Percentiles rank a stretch among this genome's conserved stretches.
Evolutionary conservation across 108 stramenopile genomes (phyloP).

Genomic region (Discostella stelligeroides): DNA sequence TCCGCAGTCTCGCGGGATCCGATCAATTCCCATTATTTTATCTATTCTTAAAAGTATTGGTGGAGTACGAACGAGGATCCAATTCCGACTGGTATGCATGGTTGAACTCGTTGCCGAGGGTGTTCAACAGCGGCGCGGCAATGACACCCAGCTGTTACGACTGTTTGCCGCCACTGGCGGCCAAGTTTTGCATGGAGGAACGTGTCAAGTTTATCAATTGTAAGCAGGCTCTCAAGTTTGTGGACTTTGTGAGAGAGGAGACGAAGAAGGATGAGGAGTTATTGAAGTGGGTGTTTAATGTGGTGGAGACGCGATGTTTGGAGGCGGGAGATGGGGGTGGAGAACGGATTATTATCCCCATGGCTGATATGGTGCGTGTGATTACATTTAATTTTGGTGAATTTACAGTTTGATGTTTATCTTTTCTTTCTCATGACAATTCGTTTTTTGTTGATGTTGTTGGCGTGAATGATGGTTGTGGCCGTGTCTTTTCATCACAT

Average conservation of each 20-base stretch:
- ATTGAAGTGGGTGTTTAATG: constrained; percentile 40
- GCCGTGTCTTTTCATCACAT: no score
- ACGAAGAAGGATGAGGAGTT: constrained; percentile 40
- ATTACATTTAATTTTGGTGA: background rate
- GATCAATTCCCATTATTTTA: constrained; percentile 37
- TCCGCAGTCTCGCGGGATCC: constrained; percentile 18
- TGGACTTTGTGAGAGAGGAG: constrained; percentile 35
- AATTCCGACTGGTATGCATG: constrained; percentile 37
- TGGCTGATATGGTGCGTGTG: constrained; percentile 54
- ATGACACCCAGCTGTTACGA: constrained; percentile 56
- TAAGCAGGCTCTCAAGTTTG: constrained; percentile 31
- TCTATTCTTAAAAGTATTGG: constrained; percentile 46
- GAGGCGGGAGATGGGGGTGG: constrained; percentile 35
- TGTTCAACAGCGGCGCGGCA: constrained; percentile 49
- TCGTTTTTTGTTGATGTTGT: background rate
- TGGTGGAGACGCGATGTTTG: constrained; percentile 30
- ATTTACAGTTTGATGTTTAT: background rate
- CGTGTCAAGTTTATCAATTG: constrained; percentile 48
- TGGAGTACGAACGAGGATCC: constrained; percentile 54
- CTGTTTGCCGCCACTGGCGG: constrained; percentile 43
- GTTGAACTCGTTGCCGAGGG: constrained; percentile 56
- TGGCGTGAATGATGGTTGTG: background rate
- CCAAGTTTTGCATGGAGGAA: constrained; percentile 37
- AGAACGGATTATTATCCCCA: constrained; percentile 53
- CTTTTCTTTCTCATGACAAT: background rate